Conservation (phyloP, 2,329 filamentous ascomycete genomes). For the Clonostachys solani region DNA sequence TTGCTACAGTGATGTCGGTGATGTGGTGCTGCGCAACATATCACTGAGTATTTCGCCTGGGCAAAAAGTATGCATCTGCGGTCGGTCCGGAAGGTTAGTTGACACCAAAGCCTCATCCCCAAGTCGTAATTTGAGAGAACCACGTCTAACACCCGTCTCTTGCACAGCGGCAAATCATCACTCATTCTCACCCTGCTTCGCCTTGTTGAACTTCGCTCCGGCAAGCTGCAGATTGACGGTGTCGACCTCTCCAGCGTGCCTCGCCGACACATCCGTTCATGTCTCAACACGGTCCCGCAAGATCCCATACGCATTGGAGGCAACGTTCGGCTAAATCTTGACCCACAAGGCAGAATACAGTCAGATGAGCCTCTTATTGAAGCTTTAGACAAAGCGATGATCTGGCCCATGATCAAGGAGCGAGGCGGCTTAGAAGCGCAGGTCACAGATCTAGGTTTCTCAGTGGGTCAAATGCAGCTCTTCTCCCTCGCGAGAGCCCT, state of each 20-base stretch:
- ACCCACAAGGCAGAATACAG: conserved; percentile 18
- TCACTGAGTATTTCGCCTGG: conserved; percentile 15
- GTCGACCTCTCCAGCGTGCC: conserved; percentile 28
- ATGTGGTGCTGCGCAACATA: conserved; percentile 10
- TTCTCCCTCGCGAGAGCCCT: conserved; percentile 56
- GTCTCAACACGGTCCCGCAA: conserved; percentile 44
- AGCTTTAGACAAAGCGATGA: conserved; percentile 16
- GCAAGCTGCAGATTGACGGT: conserved; percentile 32
- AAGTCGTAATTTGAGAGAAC: conserved; percentile 7
- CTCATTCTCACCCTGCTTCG: conserved; percentile 27
- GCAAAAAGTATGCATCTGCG: conserved; percentile 22
- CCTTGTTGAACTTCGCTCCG: conserved; percentile 25
- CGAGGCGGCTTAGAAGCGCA: conserved; percentile 15
- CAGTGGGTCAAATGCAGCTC: conserved; percentile 54
- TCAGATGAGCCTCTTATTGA: conserved; percentile 20
- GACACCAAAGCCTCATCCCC: neutral
- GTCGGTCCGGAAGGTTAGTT: conserved; percentile 19
- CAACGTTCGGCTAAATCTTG: conserved; percentile 30
- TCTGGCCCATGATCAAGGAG: conserved; percentile 14
- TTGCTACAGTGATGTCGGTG: conserved; percentile 13
- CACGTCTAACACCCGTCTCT: neutral
- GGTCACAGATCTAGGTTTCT: conserved; percentile 38
- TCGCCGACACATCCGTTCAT: conserved; percentile 31
- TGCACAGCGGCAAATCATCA: conserved; percentile 31
- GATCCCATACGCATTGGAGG: conserved; percentile 42